Conservation (phyloP, 2,329 filamentous ascomycete genomes). For the Fusarium tricinctum region DNA sequence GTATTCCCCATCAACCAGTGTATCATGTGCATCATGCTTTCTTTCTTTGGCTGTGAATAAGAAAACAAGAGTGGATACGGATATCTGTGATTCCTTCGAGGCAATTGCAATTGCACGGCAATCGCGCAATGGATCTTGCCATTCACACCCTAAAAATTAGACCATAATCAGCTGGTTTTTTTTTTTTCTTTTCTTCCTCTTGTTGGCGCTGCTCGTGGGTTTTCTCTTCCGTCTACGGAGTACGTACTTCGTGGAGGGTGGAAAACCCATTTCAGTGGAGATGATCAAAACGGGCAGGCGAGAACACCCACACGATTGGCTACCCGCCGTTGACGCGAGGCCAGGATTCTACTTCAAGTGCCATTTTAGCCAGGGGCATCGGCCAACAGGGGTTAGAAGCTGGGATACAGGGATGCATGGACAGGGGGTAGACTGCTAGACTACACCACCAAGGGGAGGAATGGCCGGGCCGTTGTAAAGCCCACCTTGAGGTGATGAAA, state of each 20-base stretch:
- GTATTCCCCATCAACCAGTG: background rate
- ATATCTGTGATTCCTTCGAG: background rate
- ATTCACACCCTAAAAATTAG: conserved; percentile 20
- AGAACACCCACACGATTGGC: conserved; percentile 31
- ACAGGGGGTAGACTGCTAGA: conserved; percentile 25
- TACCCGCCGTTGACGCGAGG: conserved; percentile 29
- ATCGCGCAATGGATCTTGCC: conserved; percentile 11
- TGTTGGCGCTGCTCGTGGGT: conserved; percentile 36
- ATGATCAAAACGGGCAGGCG: conserved; percentile 18
- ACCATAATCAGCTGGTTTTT: conserved; percentile 28
- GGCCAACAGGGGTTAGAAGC: conserved; percentile 17
- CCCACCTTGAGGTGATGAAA: conserved; percentile 4
- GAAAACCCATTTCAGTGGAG: conserved; percentile 39
- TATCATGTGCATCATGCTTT: background rate
- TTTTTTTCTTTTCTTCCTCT: background rate
- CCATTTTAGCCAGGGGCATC: conserved; percentile 44
- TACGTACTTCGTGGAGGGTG: background rate
- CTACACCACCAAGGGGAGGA: conserved; percentile 22
- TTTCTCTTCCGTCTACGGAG: conserved; percentile 2
- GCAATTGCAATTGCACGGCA: conserved; percentile 7
- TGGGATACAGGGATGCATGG: conserved; percentile 2
- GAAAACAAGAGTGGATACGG: background rate
- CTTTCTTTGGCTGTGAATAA: conserved; percentile 2
- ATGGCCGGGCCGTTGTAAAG: conserved; percentile 38
- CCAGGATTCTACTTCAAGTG: conserved; percentile 38